These are phyloP conservation scores for Colletotrichum cereale DNA, from an alignment of 2,329 filamentous ascomycete genomes.

Conservation along the genomic window DNA sequence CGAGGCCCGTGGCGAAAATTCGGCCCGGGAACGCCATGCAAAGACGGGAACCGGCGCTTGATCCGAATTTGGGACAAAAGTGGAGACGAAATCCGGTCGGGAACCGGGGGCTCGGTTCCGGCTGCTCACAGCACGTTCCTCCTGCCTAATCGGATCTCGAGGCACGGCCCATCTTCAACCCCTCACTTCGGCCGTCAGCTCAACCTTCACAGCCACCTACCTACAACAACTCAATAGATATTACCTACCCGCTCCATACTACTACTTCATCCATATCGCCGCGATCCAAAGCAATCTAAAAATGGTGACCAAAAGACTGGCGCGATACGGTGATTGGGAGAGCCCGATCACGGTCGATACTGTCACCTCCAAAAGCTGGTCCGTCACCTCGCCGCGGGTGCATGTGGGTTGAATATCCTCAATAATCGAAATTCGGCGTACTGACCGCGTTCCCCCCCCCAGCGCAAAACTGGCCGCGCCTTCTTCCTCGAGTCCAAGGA, in stretches of 20 bases:
- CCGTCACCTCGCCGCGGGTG: constrained; percentile 51
- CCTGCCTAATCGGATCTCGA: too few relatives aligned
- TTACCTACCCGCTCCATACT: too few relatives aligned
- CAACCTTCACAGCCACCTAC: neutral
- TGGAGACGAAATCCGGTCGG: neutral
- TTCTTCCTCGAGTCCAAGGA: constrained; percentile 55
- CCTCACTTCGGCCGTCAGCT: neutral
- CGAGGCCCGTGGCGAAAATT: neutral
- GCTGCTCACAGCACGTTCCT: neutral
- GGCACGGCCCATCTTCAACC: neutral
- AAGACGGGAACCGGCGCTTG: neutral
- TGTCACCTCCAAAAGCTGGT: constrained; percentile 51
- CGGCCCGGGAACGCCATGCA: neutral
- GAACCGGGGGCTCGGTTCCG: constrained; percentile 16
- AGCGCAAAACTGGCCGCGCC: constrained; percentile 48
- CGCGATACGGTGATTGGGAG: constrained; percentile 55
- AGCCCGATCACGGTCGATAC: constrained; percentile 54
- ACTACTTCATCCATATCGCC: too few relatives aligned
- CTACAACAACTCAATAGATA: neutral
- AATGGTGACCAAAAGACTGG: constrained; percentile 46
- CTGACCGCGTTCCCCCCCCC: neutral
- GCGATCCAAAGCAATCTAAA: neutral
- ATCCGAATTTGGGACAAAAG: neutral
- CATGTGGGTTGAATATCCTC: constrained; percentile 46
- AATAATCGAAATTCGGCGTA: neutral